Conservation (phyloP, 345 rosid genomes). For the Eucalyptus camaldulensis region DNA sequence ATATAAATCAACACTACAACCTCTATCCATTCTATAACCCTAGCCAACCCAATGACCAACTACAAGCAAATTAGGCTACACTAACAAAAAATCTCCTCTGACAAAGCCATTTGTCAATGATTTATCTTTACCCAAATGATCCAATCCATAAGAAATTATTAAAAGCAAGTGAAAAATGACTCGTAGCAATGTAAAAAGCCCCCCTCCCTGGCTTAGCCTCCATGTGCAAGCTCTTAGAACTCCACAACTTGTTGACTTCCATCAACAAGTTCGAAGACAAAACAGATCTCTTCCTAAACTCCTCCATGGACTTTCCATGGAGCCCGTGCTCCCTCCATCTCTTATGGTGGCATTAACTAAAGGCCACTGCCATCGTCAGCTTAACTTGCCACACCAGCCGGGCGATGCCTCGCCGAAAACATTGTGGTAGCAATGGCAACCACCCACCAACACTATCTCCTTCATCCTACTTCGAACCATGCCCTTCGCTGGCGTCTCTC, state of each 20-base stretch:
- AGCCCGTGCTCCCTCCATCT: neutral
- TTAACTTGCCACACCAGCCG: neutral
- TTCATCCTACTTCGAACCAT: neutral
- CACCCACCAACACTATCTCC: neutral
- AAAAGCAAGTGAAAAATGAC: neutral
- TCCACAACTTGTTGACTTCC: neutral
- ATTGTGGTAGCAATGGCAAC: no score
- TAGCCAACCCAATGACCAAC: neutral
- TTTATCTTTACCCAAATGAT: neutral
- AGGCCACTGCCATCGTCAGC: neutral
- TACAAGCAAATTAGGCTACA: neutral
- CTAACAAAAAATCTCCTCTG: neutral
- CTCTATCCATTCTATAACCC: neutral
- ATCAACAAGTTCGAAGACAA: neutral
- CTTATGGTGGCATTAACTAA: neutral
- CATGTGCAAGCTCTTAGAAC: neutral
- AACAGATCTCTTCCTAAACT: neutral
- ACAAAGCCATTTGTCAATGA: neutral
- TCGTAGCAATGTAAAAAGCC: neutral
- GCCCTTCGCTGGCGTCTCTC: neutral
- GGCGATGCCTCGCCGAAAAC: neutral
- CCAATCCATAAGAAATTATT: neutral
- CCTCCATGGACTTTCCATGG: neutral
- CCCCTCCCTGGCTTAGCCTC: neutral
- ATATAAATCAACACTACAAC: neutral